Percentiles rank a stretch among this genome's conserved stretches.
Evolutionary conservation across 2,329 filamentous ascomycete genomes (phyloP).

Genomic region (Cercospora nicotianae): DNA sequence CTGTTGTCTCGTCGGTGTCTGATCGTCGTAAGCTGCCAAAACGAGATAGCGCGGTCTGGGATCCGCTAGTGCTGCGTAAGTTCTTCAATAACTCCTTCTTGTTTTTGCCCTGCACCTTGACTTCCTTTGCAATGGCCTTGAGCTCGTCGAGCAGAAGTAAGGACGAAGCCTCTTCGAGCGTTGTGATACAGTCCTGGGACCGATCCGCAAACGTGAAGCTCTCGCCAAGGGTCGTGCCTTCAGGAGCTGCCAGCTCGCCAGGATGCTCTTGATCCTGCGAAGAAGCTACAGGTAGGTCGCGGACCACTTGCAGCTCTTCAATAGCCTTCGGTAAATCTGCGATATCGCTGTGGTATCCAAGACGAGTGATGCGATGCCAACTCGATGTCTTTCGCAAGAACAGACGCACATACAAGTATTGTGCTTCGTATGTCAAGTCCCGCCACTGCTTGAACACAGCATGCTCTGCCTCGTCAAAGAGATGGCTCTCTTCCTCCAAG

Average conservation of each 20-base stretch:
- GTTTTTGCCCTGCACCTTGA: constrained; percentile 81
- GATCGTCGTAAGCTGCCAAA: constrained; percentile 67
- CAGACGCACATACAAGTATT: constrained; percentile 91
- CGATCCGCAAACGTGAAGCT: constrained; percentile 77
- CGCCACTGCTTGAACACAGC: constrained; percentile 76
- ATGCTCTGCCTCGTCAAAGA: constrained; percentile 80
- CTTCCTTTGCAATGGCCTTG: constrained; percentile 79
- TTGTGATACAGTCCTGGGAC: constrained; percentile 70
- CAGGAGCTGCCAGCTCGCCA: constrained; percentile 51
- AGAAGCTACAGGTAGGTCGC: constrained; percentile 55
- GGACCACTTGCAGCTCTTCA: constrained; percentile 59
- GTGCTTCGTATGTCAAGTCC: constrained; percentile 73
- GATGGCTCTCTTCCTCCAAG: constrained; percentile 79
- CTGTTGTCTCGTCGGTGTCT: constrained; percentile 58
- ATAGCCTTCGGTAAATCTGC: constrained; percentile 69
- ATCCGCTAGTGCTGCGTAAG: constrained; percentile 71
- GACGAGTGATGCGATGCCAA: constrained; percentile 79
- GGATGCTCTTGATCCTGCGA: constrained; percentile 43
- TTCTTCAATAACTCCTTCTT: constrained; percentile 76
- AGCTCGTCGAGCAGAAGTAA: constrained; percentile 85
- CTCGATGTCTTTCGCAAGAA: constrained; percentile 88
- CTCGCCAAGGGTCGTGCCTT: constrained; percentile 52
- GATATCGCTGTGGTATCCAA: constrained; percentile 83
- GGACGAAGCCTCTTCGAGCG: constrained; percentile 78
- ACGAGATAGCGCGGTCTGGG: constrained; percentile 68